These are phyloP conservation scores for Trypethelium eluteriae DNA, from an alignment of 495 filamentous ascomycete species.

Conservation along the genomic window DNA sequence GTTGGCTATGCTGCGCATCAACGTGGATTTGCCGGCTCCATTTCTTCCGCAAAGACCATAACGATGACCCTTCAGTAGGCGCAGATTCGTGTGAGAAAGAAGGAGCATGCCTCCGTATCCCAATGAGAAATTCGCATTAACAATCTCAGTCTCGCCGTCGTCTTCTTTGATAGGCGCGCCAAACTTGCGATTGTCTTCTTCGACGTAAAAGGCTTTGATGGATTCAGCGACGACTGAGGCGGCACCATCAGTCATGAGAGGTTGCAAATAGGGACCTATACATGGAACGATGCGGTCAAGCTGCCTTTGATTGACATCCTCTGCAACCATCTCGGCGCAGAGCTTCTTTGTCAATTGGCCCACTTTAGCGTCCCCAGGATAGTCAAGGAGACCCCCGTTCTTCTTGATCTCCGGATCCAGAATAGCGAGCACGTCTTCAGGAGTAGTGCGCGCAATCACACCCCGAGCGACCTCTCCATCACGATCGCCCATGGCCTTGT, in stretches of 20 bases:
- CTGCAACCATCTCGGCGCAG: conserved; percentile 76
- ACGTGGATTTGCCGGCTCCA: conserved; percentile 93
- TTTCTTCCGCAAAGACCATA: conserved; percentile 97
- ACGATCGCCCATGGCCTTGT: conserved; percentile 80
- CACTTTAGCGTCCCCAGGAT: conserved; percentile 52
- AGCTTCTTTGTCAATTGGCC: conserved; percentile 64
- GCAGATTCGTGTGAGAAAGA: conserved; percentile 90
- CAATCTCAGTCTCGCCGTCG: conserved; percentile 83
- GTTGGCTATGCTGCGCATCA: conserved; percentile 92
- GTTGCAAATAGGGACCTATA: conserved; percentile 65
- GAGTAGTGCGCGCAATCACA: conserved; percentile 58
- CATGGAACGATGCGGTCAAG: conserved; percentile 59
- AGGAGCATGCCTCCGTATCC: conserved; percentile 98
- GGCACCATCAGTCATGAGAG: conserved; percentile 53
- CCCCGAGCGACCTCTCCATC: conserved; percentile 44
- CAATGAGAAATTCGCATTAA: conserved; percentile 95
- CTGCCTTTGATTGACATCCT: conserved; percentile 80
- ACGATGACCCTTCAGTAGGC: conserved; percentile 87
- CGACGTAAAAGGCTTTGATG: conserved; percentile 62
- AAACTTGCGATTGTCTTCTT: conserved; percentile 78
- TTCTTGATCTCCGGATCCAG: conserved; percentile 68
- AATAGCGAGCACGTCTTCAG: conserved; percentile 67
- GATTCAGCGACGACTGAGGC: conserved; percentile 54
- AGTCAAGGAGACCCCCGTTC: conserved; percentile 51
- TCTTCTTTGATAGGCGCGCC: conserved; percentile 78